Percentiles rank a stretch among this genome's conserved stretches.
Conservation (phyloP, 2,329 filamentous ascomycete genomes). For the Coleophoma eucalyptorum region DNA sequence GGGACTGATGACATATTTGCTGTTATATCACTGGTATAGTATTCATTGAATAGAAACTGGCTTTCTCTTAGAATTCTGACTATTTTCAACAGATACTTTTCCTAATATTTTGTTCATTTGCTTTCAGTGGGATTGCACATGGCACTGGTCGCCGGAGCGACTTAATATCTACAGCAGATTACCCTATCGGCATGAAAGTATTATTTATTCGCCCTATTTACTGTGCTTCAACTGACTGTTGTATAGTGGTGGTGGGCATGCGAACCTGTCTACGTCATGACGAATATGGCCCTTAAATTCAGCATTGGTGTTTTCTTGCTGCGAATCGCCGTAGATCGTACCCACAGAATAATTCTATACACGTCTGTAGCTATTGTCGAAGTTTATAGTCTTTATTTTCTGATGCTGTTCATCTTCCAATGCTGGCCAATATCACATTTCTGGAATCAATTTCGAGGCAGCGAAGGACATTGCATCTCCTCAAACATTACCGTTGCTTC, state of each 20-base stretch:
- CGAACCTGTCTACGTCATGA: slow-evolving; percentile 31
- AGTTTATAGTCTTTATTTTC: too few relatives aligned
- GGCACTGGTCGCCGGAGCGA: slow-evolving; percentile 22
- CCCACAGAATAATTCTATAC: slow-evolving; percentile 30
- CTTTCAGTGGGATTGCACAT: slow-evolving; percentile 17
- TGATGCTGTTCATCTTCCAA: slow-evolving; percentile 30
- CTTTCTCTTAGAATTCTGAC: background rate
- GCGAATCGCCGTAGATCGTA: slow-evolving; percentile 30
- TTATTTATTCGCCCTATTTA: background rate
- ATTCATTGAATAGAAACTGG: background rate
- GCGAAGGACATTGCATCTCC: slow-evolving; percentile 25
- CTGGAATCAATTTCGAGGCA: slow-evolving; percentile 26
- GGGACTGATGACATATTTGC: slow-evolving; percentile 21
- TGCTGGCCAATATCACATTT: slow-evolving; percentile 30
- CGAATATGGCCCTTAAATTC: slow-evolving; percentile 35
- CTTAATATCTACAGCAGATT: slow-evolving; percentile 12
- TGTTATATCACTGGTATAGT: slow-evolving; percentile 15
- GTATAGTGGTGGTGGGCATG: slow-evolving; percentile 10
- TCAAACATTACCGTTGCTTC: slow-evolving; percentile 19
- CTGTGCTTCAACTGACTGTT: background rate
- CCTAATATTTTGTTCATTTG: slow-evolving; percentile 17
- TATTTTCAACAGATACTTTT: slow-evolving; percentile 15
- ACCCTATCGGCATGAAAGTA: slow-evolving; percentile 26
- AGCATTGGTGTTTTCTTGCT: slow-evolving; percentile 38
- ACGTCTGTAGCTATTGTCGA: too few relatives aligned